Base-by-base conservation (phyloP, 768 basidiomycete species). In the Mycena chlorophos region DNA sequence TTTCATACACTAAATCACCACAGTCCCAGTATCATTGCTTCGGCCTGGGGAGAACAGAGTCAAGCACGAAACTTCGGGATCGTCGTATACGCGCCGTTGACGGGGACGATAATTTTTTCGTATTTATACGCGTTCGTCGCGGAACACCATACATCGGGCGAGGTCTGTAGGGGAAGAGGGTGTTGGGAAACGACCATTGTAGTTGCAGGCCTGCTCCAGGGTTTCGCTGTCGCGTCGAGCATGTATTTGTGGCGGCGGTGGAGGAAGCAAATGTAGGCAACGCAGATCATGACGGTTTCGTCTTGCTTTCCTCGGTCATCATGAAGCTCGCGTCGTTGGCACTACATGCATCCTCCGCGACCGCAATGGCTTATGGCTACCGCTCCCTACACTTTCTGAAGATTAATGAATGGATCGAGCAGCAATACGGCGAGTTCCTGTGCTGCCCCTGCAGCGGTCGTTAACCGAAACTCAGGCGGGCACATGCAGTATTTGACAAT, bases 1-100 rank as follows among this genome's bases (percentile, higher is more conserved):
- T 43, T 48, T 42, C 16, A 42, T 51, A 48, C 23, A 29, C 57
- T n/a, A 34, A n/a, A 27, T 34, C 53, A 19, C 20, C 40, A 6
- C 60, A 89, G 87, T 13, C 89, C 91, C 2, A 84, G 87, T 51
- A 77, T 93, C 26, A 71, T 90, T 3, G 82, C 85, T 2, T 77
- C 86, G 1, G 75, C 88, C 22, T 93, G 89, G 88, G 91, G 91
- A 13, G 66, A 78, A 25, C 64, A 75, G n/a, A 79, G 89, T 57
- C 72, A 86, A 4, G 91, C 84, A 8, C 82, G 91, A 54, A 93
- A 93, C 68, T 92, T 83, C 56, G 89, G 89, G 23, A 69, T 89
- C 31, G 65, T 90, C 53, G 83, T 86, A 46, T 90, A 89, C 61
- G 84, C 89, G 0, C 86, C 89, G 4, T 88, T 91, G 68, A 68